Base-by-base conservation (phyloP, 2,329 filamentous ascomycete genomes). In the Aspergillus tamarii region DNA sequence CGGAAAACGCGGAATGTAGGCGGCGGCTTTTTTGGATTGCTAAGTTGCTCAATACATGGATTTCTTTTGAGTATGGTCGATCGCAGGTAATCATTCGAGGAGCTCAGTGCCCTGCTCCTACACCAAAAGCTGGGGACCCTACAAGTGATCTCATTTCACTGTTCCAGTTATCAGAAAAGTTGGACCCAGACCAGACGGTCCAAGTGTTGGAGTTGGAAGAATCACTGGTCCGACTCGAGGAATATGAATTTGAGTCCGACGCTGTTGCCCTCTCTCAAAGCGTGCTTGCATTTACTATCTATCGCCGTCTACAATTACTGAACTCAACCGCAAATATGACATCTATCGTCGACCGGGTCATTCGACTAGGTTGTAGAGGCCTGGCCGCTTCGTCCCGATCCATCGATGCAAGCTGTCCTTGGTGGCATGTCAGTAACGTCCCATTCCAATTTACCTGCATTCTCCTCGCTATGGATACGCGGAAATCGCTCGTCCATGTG, bases 341-440 rank as follows among this genome's bases (percentile, higher is more conserved):
- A 23, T n/a, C 48, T 10, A 10, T 52, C 48, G 14, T 52, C 28
- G 48, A 52, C 28, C 28, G 48, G 19, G 48, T 52, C 28, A 52
- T 52, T 32, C 26, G 16, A 3, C 4, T 52, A 6, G 48, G 48
- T 16, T 32, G 48, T 8, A 19, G 16, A 32, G 48, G 48, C 48
- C 48, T 52, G 10, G 28, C 48, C 9, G 48, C 48, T 12, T 52
- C 48, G 3, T 32, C 48, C 16, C 16, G 28, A 12, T 30, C 48
- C 12, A 39, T 65, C 60, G 26, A 45, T 36, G 26, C 36, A 16
- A 36, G 52, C 14, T 59, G 45, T 7, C 66, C 66, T 7, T 69
- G 67, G 67, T 69, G 67, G 64, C 66, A 69, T 32, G 54, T 64
- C n/a, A n/a, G 64, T 39, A 69, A 68, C 26, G 58, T 68, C n/a